Evolutionary conservation across 805 yeast genomes (phyloP), one percentile per base, ranked within the genome.

Genomic region (Ogataea paradorogensis): DNA sequence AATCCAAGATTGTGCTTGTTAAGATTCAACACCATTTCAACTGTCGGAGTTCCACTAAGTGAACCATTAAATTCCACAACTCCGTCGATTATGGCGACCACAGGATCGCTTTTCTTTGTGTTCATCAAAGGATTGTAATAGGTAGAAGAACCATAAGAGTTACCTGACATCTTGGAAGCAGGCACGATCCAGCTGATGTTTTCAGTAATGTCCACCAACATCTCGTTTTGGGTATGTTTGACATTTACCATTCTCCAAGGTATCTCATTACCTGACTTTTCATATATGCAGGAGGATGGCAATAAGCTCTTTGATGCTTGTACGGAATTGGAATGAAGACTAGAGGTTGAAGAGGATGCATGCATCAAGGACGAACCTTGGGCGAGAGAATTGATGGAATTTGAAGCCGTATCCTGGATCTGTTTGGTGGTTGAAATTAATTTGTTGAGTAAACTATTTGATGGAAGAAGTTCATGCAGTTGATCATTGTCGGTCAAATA

Each of bases 231-330:
- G 3, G 86, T 73, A 58, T 86, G 79, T 48, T 73, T 75, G n/a
- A 84, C 82, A 47, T 78, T 74, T 4, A 80, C 57, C 33, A 76
- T 69, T 52, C 98, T 74, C 98, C 98, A 91, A 1, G 96, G 95
- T 7, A 67, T 64, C 20, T 56, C 55, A 33, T 66, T 57, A 5
- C 62, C 63, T 0, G 66, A 57, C 33, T 32, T 74, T 55, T 61
- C 66, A 16, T 58, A 48, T 8, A 61, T 53, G 9, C 56, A 55
- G 1, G 45, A 42, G 2, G 48, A 29, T 3, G 33, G 22, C 7
- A 36, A 39, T 9, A 39, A 11, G 13, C 27, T 11, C 14, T 52
- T 52, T 1, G 47, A 23, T 10, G 46, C 39, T 6, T 43, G 40
- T 42, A 41, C 32, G 25, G 33, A 16, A 15, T 33, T 35, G 16